Evolutionary conservation across 1,139 yeast species (phyloP).

Genomic region (Pichia sp.): DNA sequence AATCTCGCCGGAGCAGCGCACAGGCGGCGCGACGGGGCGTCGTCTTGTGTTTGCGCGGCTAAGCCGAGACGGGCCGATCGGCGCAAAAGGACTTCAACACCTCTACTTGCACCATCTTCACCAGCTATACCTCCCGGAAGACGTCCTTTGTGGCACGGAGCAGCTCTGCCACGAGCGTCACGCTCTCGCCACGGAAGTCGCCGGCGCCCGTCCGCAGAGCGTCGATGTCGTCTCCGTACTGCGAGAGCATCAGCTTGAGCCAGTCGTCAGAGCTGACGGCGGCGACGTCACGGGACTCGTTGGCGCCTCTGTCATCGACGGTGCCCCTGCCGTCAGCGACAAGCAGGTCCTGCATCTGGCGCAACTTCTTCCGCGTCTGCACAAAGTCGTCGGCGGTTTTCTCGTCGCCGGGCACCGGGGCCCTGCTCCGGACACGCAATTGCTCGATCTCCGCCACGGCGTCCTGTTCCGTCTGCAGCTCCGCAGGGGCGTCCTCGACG

Average conservation of each 20-base stretch:
- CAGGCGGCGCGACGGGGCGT: no score
- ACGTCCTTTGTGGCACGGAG: constrained; percentile 12
- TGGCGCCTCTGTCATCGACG: neutral
- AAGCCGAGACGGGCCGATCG: no score
- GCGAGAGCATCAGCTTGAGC: constrained; percentile 13
- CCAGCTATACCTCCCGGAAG: constrained; percentile 7
- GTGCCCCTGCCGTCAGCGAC: neutral
- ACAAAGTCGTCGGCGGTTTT: constrained; percentile 6
- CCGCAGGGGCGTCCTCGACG: no score
- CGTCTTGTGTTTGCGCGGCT: no score
- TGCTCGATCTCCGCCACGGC: neutral
- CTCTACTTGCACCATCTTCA: no score
- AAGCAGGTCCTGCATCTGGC: constrained; percentile 2
- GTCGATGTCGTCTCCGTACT: constrained; percentile 20
- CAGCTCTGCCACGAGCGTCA: constrained; percentile 16
- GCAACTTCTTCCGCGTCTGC: constrained; percentile 9
- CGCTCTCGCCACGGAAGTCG: constrained; percentile 15
- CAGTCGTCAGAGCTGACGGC: constrained; percentile 14
- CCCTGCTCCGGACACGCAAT: neutral
- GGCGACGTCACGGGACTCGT: no score
- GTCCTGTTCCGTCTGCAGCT: constrained; percentile 14
- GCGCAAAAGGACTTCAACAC: no score
- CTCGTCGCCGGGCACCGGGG: neutral
- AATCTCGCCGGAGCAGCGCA: no score
- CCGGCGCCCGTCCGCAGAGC: constrained; percentile 12